phyloP scores from a whole-genome alignment of 2,329 filamentous ascomycete species.

The Colletotrichum sansevieriae region DNA sequence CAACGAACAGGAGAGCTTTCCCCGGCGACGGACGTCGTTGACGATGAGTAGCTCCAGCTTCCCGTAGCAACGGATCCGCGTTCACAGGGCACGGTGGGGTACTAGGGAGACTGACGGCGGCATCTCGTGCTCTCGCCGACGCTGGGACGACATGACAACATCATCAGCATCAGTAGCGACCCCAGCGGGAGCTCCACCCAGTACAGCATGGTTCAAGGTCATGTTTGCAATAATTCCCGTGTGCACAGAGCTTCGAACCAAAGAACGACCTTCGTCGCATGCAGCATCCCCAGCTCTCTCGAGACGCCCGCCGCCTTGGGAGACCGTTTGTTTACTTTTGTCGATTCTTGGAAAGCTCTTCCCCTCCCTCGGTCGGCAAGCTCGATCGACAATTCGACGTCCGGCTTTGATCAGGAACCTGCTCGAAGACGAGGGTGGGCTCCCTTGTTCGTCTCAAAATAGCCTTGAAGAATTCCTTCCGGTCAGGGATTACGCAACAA shows the following conservation, averaged over 20 bases:
- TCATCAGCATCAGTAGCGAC: slow-evolving; percentile 20
- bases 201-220: slow-evolving; percentile 27
- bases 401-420: slow-evolving; percentile 13
- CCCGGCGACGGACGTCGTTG: slow-evolving; percentile 23
- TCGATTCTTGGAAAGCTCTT: slow-evolving; percentile 32
- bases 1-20: slow-evolving; percentile 13
- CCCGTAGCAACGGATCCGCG: slow-evolving; percentile 16
- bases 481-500: slow-evolving; percentile 14
- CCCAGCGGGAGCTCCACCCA: slow-evolving; percentile 24
- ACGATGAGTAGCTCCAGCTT: slow-evolving; percentile 27
- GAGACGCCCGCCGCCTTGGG: slow-evolving; percentile 35
- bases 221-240: slow-evolving; percentile 34
- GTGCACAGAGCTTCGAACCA: slow-evolving; percentile 30
- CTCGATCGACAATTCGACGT: slow-evolving; percentile 25
- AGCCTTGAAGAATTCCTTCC: slow-evolving; percentile 31
- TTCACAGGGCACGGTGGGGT: slow-evolving; percentile 13
- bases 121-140: slow-evolving; percentile 19
- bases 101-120: slow-evolving; percentile 15
- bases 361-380: slow-evolving; percentile 9
- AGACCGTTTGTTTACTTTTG: slow-evolving; percentile 40
- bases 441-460: slow-evolving; percentile 26
- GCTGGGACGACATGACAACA: slow-evolving; percentile 34
- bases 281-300: slow-evolving; percentile 36
- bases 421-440: slow-evolving; percentile 1
- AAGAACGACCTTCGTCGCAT: slow-evolving; percentile 30